Conservation (phyloP, 2,329 filamentous ascomycete genomes). For the Xylariaceae sp. region DNA sequence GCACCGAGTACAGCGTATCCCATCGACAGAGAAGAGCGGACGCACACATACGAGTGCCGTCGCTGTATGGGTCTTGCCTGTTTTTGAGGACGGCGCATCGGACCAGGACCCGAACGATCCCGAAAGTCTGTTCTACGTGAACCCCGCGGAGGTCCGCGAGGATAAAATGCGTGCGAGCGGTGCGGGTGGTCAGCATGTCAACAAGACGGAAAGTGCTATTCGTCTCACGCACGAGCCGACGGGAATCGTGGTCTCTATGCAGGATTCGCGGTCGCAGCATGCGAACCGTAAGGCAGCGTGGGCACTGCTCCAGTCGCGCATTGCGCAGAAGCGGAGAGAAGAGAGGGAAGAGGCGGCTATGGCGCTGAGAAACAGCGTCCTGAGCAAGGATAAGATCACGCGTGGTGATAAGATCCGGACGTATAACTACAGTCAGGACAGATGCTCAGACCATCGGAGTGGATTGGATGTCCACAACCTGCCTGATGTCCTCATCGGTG, state of each 20-base stretch:
- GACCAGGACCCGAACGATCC: slow-evolving; percentile 71
- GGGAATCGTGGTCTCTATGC: slow-evolving; percentile 81
- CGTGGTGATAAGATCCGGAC: slow-evolving; percentile 91
- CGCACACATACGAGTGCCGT: slow-evolving; percentile 91
- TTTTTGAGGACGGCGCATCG: slow-evolving; percentile 55
- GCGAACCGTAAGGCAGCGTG: slow-evolving; percentile 85
- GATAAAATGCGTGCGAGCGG: slow-evolving; percentile 92
- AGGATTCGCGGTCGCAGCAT: slow-evolving; percentile 86
- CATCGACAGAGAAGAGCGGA: slow-evolving; percentile 83
- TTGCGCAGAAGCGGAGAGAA: slow-evolving; percentile 76
- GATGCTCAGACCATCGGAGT: slow-evolving; percentile 84
- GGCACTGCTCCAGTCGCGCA: slow-evolving; percentile 72
- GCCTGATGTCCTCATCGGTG: slow-evolving; percentile 71
- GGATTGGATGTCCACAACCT: slow-evolving; percentile 75
- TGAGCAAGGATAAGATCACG: slow-evolving; percentile 76
- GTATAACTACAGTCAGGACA: slow-evolving; percentile 71
- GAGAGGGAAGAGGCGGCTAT: slow-evolving; percentile 76
- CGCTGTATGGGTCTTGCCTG: slow-evolving; percentile 86
- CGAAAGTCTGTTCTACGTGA: slow-evolving; percentile 84
- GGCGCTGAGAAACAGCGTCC: slow-evolving; percentile 67
- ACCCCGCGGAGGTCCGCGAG: slow-evolving; percentile 71
- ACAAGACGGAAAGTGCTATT: slow-evolving; percentile 95
- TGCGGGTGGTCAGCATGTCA: slow-evolving; percentile 95
- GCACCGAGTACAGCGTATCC: slow-evolving; percentile 89
- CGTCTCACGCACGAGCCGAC: slow-evolving; percentile 87